phyloP scores from a whole-genome alignment of 2,329 filamentous ascomycete species.

The Geosmithia flava region DNA sequence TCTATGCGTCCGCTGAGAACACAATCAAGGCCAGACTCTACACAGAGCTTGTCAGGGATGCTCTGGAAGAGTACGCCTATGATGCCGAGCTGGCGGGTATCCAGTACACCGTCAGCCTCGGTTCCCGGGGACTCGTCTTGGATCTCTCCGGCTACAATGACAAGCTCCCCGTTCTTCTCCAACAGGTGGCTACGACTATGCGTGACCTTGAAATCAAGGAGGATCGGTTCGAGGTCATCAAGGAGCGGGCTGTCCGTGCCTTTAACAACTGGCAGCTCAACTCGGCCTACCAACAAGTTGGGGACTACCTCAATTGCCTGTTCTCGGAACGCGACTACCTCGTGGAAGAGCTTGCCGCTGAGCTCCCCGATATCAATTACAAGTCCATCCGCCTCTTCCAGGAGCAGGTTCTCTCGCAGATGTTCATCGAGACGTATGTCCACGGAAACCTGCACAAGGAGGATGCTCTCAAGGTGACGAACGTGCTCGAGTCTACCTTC shows the following conservation, averaged over 20 bases:
- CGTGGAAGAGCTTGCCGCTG: slow-evolving; percentile 67
- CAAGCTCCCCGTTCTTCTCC: slow-evolving; percentile 80
- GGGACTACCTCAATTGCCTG: slow-evolving; percentile 71
- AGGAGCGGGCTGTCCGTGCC: slow-evolving; percentile 65
- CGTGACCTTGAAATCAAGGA: slow-evolving; percentile 71
- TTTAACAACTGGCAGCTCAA: slow-evolving; percentile 82
- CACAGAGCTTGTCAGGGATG: slow-evolving; percentile 77
- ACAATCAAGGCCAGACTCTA: slow-evolving; percentile 69
- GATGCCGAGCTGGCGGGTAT: slow-evolving; percentile 89
- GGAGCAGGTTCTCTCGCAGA: slow-evolving; percentile 67
- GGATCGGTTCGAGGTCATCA: slow-evolving; percentile 85
- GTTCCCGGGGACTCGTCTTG: slow-evolving; percentile 62
- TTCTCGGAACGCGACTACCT: slow-evolving; percentile 65
- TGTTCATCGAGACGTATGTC: slow-evolving; percentile 77
- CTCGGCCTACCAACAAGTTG: slow-evolving; percentile 81
- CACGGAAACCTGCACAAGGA: slow-evolving; percentile 94
- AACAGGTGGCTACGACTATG: slow-evolving; percentile 78
- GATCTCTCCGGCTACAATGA: slow-evolving; percentile 89
- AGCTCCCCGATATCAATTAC: slow-evolving; percentile 61
- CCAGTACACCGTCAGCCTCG: slow-evolving; percentile 65
- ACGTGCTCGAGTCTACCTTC: slow-evolving; percentile 68
- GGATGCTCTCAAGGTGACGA: slow-evolving; percentile 75
- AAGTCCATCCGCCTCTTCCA: slow-evolving; percentile 68
- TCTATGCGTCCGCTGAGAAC: slow-evolving; percentile 68
- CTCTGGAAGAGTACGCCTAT: slow-evolving; percentile 85